Percentiles rank a stretch among this genome's conserved stretches.
phyloP scores from a whole-genome alignment of 2,329 filamentous ascomycete species.

The Didymella keratinophila region DNA sequence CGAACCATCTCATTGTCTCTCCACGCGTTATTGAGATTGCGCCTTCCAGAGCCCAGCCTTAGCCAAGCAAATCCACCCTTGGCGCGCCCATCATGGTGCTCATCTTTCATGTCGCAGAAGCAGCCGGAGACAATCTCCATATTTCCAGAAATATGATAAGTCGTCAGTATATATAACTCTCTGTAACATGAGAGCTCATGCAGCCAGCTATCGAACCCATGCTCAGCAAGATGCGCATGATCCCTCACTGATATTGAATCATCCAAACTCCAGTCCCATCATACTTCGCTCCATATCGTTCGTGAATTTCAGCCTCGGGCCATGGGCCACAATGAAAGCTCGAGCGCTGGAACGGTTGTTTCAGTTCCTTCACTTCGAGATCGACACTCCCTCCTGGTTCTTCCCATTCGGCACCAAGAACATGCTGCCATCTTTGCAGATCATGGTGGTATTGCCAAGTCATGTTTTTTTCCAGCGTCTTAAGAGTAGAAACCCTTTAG shows the following conservation, averaged over 20 bases:
- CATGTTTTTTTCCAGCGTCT: not conserved
- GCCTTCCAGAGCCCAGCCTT: not conserved
- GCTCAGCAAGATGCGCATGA: not conserved
- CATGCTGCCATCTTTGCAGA: not conserved
- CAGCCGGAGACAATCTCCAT: too few species aligned
- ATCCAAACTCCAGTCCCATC: not conserved
- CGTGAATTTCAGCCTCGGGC: not conserved
- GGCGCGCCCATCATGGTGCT: conserved; percentile 16
- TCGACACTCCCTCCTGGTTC: not conserved
- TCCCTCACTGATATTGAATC: not conserved
- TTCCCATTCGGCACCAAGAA: not conserved
- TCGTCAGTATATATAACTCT: too few species aligned
- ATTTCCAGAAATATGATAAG: too few species aligned
- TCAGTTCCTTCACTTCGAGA: not conserved
- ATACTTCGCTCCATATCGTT: not conserved
- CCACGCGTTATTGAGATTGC: not conserved
- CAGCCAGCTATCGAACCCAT: not conserved
- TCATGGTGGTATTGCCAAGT: not conserved
- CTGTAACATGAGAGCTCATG: too few species aligned
- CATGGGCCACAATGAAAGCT: not conserved
- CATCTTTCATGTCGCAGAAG: too few species aligned
- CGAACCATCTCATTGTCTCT: too few species aligned
- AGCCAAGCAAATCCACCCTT: conserved; percentile 14
- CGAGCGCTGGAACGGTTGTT: not conserved
- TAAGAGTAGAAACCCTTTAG: not conserved